These are phyloP conservation scores for Citrus hindsii DNA, from an alignment of 345 rosid genomes.

Conservation along the genomic window DNA sequence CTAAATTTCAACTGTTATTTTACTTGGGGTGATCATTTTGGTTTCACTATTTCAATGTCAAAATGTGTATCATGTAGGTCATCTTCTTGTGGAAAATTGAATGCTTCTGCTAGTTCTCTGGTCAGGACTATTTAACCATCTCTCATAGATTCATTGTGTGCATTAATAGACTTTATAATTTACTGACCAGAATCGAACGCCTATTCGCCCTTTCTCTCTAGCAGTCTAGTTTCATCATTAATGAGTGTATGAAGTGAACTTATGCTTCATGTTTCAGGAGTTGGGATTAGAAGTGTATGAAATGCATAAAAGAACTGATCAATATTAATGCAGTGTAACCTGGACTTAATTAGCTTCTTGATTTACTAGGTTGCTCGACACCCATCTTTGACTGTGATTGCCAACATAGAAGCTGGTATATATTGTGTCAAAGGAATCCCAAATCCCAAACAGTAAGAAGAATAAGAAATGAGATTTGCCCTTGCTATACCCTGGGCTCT, in stretches of 20 bases:
- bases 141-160: neutral
- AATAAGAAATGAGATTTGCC: neutral
- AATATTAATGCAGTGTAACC: neutral
- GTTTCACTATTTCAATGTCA: neutral
- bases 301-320: neutral
- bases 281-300: too few species aligned
- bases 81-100: neutral
- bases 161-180: neutral
- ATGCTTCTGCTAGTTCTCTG: neutral
- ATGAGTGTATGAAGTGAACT: too few species aligned
- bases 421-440: neutral
- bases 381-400: neutral
- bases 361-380: neutral
- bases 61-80: neutral
- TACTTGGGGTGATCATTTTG: neutral
- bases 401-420: neutral
- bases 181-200: neutral
- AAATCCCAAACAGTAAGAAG: neutral
- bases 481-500: neutral
- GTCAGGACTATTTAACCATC: neutral
- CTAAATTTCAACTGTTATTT: neutral
- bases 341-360: neutral
- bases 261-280: too few species aligned
- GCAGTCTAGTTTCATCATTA: too few species aligned
- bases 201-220: neutral